A percentile compares a stretch with the other conserved stretches of the same genome.
These are phyloP conservation scores for Rhizomucor miehei DNA, from an alignment of 371 early-diverging fungal genomes.

Conservation along the genomic window DNA sequence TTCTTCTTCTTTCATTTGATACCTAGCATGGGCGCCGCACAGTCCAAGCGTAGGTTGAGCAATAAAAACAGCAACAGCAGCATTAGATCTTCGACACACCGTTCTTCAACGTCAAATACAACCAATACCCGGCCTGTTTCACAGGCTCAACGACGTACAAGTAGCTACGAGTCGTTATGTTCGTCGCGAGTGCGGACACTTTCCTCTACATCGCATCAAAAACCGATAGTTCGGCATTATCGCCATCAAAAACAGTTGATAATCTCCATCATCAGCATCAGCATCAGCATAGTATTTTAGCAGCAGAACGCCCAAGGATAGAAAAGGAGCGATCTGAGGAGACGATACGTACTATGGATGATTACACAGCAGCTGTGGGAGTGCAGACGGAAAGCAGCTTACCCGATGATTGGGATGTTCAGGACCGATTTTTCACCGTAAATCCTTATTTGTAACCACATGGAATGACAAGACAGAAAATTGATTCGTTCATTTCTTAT, in stretches of 20 bases:
- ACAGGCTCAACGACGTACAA: not conserved
- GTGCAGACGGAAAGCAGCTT: not conserved
- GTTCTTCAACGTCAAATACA: not conserved
- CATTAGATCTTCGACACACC: not conserved
- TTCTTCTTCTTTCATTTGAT: not conserved
- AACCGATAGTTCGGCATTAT: too few relatives aligned
- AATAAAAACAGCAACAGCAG: not conserved
- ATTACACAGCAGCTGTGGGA: too few relatives aligned
- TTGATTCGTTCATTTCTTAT: not conserved
- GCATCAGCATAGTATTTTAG: too few relatives aligned
- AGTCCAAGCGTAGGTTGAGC: not conserved
- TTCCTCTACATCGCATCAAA: too few relatives aligned
- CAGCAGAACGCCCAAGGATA: too few relatives aligned
- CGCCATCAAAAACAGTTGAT: too few relatives aligned
- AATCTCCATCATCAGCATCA: too few relatives aligned
- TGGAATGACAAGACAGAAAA: not conserved
- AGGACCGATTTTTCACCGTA: not conserved
- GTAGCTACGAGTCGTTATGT: not conserved
- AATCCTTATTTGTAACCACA: not conserved
- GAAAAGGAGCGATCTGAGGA: too few relatives aligned
- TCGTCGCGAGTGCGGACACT: not conserved
- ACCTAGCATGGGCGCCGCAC: not conserved
- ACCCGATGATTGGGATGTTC: not conserved
- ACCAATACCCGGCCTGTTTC: not conserved
- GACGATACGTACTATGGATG: too few relatives aligned